A percentile compares a stretch with the other conserved stretches of the same genome.
phyloP scores from a whole-genome alignment of 2,329 filamentous ascomycete species.

The Xylariaceae sp. region DNA sequence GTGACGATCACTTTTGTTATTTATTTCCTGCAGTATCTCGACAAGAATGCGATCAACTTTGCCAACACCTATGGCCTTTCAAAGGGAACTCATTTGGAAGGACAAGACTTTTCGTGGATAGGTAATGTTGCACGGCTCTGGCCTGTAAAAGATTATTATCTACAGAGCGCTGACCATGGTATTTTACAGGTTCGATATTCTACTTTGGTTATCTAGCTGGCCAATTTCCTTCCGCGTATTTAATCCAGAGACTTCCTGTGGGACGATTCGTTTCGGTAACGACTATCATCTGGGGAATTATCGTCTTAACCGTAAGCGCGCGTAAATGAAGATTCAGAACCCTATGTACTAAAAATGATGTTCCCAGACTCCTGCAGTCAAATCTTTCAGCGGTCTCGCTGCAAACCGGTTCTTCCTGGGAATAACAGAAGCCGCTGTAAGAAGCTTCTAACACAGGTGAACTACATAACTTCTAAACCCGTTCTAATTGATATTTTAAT shows the following conservation, averaged over 20 bases:
- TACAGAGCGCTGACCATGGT: slow-evolving; percentile 6
- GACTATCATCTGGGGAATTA: slow-evolving; percentile 45
- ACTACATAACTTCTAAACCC: no score
- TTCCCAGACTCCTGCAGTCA: slow-evolving; percentile 45
- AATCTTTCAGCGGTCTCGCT: slow-evolving; percentile 52
- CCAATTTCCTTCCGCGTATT: slow-evolving; percentile 41
- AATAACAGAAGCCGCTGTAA: slow-evolving; percentile 50
- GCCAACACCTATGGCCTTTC: slow-evolving; percentile 46
- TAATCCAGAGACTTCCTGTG: slow-evolving; percentile 45
- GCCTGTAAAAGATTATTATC: slow-evolving; percentile 33
- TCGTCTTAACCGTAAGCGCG: slow-evolving; percentile 40
- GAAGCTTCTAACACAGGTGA: background rate
- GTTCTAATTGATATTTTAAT: no score
- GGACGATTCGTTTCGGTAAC: slow-evolving; percentile 44
- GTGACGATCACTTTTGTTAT: slow-evolving; percentile 31
- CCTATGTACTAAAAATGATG: background rate
- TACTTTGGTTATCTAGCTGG: slow-evolving; percentile 47
- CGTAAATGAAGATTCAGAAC: no score
- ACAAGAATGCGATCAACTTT: slow-evolving; percentile 47
- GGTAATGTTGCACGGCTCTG: no score
- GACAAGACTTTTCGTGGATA: slow-evolving; percentile 51
- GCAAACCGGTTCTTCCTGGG: slow-evolving; percentile 54
- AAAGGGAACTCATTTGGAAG: slow-evolving; percentile 42
- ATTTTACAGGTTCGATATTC: slow-evolving; percentile 47
- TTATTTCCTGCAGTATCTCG: slow-evolving; percentile 33